phyloP scores from a whole-genome alignment of 1,284 basidiomycete genomes.

The Thecaphora frezii region DNA sequence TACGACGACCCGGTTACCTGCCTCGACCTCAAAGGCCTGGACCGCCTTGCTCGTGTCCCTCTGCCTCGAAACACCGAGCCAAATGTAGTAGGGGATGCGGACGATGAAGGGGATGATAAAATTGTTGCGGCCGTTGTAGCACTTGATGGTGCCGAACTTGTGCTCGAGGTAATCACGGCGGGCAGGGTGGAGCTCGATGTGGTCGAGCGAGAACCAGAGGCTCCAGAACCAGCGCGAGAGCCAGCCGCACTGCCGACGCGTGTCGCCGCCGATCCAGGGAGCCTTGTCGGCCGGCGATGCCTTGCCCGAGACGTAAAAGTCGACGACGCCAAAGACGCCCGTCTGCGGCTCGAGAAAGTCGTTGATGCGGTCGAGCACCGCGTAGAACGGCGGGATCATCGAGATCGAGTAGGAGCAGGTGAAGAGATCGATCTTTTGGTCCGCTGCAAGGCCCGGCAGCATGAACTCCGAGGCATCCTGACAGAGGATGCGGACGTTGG shows the following conservation, averaged over 20 bases:
- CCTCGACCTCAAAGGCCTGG: slow-evolving; percentile 72
- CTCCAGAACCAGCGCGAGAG: slow-evolving; percentile 73
- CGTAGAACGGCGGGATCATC: slow-evolving; percentile 71
- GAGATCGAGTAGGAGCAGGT: slow-evolving; percentile 59
- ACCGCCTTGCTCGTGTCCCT: slow-evolving; percentile 68
- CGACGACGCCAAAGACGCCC: slow-evolving; percentile 73
- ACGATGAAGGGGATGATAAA: slow-evolving; percentile 73
- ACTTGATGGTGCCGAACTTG: slow-evolving; percentile 71
- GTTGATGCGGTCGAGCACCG: slow-evolving; percentile 72
- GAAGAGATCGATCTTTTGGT: slow-evolving; percentile 55
- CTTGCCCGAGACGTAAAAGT: slow-evolving; percentile 76
- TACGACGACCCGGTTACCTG: slow-evolving; percentile 65
- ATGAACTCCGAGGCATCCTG: slow-evolving; percentile 74
- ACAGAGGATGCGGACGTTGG: slow-evolving; percentile 73
- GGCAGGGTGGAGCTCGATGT: slow-evolving; percentile 72
- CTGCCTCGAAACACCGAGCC: slow-evolving; percentile 72
- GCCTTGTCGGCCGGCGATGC: slow-evolving; percentile 66
- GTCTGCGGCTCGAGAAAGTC: slow-evolving; percentile 69
- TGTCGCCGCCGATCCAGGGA: slow-evolving; percentile 68
- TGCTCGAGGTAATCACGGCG: slow-evolving; percentile 73
- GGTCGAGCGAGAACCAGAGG: slow-evolving; percentile 73
- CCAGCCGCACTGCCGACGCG: slow-evolving; percentile 72
- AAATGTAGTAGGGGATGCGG: slow-evolving; percentile 73
- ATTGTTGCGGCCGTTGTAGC: slow-evolving; percentile 73
- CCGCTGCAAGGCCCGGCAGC: slow-evolving; percentile 63